Evolutionary conservation across 805 yeast genomes (phyloP), one percentile per base, ranked within the genome.

Genomic region (Naumovozyma baii): DNA sequence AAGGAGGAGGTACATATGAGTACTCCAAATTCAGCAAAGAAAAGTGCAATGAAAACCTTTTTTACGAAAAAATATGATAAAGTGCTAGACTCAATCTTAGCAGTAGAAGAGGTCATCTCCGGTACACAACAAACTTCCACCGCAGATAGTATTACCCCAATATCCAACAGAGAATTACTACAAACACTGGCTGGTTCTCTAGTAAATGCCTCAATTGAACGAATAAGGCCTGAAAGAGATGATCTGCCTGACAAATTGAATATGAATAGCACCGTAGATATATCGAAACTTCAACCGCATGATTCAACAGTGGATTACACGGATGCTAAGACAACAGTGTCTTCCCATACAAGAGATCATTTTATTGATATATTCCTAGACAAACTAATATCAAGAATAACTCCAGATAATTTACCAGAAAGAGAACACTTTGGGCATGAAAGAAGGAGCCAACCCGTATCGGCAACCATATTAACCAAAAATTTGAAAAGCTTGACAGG

Each of bases 351-450:
- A 7, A 48, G 49, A n/a, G 63, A 61, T 15, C 83, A 77, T 50
- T 80, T 80, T 51, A 62, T 75, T 40, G 87, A 80, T 52, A 61
- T 67, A 22, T 61, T 80, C 37, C 60, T 80, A 41, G 81, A 76
- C 46, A 69, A 67, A 47, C 49, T 79, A 37, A 52, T 79, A 12
- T 58, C 67, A n/a, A 69, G 69, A 43, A 63, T 77, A 1, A 55
- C 76, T 14, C 73, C 75, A 3, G 66, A 61, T n/a, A 68, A 66
- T 18, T 48, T 71, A 3, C 72, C 74, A 5, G 80, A 72, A 29
- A 64, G 69, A 35, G 69, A 63, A 38, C 58, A 61, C 4, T 53
- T 76, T 22, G 26, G 7, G 10, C 64, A 67, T 31, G 52, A 49
- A 15, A 55, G 75, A 37, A 50, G 73, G 15, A 61, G 64, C 29